Evolutionary conservation across 176 grass and related monocot species (phyloP).

Genomic region (Leersia perrieri): DNA sequence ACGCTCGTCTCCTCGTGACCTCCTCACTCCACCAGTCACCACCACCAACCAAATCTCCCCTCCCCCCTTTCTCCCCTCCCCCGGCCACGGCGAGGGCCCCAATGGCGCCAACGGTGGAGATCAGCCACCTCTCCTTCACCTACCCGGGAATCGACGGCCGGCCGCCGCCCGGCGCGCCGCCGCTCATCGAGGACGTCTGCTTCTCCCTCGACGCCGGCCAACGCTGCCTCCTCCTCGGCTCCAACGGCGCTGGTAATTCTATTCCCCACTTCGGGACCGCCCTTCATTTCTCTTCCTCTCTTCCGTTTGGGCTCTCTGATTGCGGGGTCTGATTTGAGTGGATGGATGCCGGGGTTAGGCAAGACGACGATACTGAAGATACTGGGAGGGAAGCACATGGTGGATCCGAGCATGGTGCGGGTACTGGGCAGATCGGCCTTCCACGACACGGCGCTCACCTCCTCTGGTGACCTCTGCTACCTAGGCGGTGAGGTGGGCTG

Average conservation of each 20-base stretch:
- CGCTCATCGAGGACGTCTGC: slow-evolving; percentile 78
- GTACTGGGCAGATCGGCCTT: slow-evolving; percentile 82
- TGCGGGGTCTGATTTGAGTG: slow-evolving; percentile 26
- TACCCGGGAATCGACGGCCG: slow-evolving; percentile 90
- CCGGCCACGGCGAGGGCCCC: slow-evolving; percentile 10
- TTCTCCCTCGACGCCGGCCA: slow-evolving; percentile 64
- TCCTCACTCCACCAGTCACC: background rate
- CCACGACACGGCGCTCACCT: slow-evolving; percentile 85
- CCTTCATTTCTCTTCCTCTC: background rate
- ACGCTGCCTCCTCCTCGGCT: slow-evolving; percentile 85
- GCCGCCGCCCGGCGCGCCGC: slow-evolving; percentile 70
- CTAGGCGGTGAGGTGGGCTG: slow-evolving; percentile 75
- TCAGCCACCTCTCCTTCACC: slow-evolving; percentile 81
- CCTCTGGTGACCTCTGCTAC: slow-evolving; percentile 89
- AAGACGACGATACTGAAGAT: slow-evolving; percentile 98
- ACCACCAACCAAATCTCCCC: slow-evolving; percentile 2
- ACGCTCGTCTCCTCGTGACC: background rate
- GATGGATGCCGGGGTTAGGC: slow-evolving; percentile 36
- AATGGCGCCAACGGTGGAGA: slow-evolving; percentile 59
- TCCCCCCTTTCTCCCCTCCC: slow-evolving; percentile 8
- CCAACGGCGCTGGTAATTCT: slow-evolving; percentile 78
- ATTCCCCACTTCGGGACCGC: background rate
- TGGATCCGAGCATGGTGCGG: slow-evolving; percentile 91
- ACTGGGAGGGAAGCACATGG: slow-evolving; percentile 98
- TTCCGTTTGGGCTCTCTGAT: background rate